phyloP scores from a whole-genome alignment of 768 basidiomycete genomes.

The Leccinum uliginosum region DNA sequence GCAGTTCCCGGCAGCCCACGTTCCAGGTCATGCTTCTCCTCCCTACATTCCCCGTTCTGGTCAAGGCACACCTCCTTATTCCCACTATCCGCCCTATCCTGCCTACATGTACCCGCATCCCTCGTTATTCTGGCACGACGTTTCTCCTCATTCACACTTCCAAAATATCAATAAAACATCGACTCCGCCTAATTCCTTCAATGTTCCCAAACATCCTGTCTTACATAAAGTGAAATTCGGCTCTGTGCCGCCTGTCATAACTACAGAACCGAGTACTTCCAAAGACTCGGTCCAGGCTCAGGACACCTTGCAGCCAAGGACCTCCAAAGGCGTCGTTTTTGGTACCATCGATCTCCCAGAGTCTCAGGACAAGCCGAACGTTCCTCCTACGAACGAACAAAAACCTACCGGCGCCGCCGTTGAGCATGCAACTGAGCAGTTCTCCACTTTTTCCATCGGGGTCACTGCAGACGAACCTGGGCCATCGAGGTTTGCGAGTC shows the following conservation, averaged over 20 bases:
- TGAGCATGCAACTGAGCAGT: slow-evolving; percentile 25
- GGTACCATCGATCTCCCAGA: slow-evolving; percentile 43
- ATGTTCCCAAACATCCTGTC: slow-evolving; percentile 11
- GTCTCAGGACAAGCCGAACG: slow-evolving; percentile 3
- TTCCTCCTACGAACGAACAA: not conserved
- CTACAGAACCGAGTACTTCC: slow-evolving; percentile 9
- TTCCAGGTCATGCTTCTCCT: slow-evolving; percentile 24
- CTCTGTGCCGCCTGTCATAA: slow-evolving; percentile 12
- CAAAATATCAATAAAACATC: slow-evolving; percentile 12
- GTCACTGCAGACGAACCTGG: slow-evolving; percentile 35
- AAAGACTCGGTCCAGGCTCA: slow-evolving; percentile 1
- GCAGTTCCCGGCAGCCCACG: slow-evolving; percentile 14
- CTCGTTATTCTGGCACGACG: slow-evolving; percentile 37
- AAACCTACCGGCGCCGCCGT: slow-evolving; percentile 9
- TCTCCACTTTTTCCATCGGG: slow-evolving; percentile 43
- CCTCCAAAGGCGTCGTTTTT: slow-evolving; percentile 40
- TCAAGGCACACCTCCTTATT: slow-evolving; percentile 32
- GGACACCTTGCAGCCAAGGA: slow-evolving; percentile 6
- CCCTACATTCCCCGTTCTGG: slow-evolving; percentile 23
- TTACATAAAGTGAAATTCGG: slow-evolving; percentile 15
- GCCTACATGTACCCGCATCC: slow-evolving; percentile 34
- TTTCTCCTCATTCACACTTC: slow-evolving; percentile 15
- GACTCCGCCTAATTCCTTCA: slow-evolving; percentile 5
- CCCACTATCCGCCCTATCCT: slow-evolving; percentile 33
- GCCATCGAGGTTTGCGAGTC: slow-evolving; percentile 21